Conservation (phyloP, 345 rosid genomes). For the Arabidopsis arenosa region DNA sequence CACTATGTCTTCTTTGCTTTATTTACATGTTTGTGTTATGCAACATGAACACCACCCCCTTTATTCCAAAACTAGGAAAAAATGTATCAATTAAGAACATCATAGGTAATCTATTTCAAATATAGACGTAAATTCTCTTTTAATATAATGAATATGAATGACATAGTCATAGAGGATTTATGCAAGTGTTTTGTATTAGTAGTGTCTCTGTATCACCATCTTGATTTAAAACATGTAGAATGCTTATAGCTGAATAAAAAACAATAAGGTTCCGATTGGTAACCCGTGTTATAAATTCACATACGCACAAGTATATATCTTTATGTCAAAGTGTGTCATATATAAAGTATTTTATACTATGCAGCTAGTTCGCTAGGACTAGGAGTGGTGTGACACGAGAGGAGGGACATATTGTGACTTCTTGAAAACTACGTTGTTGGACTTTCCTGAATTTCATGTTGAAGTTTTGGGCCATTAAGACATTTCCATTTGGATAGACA, state of each 20-base stretch:
- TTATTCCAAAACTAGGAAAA: slow-evolving; percentile 17
- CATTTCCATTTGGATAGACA: slow-evolving; percentile 26
- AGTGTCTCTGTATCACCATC: no score
- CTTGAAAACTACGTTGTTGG: slow-evolving; percentile 42
- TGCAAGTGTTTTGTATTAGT: no score
- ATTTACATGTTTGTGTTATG: slow-evolving; percentile 21
- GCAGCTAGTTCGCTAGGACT: slow-evolving; percentile 28
- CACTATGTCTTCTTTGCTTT: slow-evolving; percentile 18
- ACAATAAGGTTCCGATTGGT: background rate
- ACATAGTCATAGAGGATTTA: no score
- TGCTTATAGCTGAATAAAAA: background rate
- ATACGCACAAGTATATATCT: slow-evolving; percentile 15
- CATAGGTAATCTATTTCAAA: background rate
- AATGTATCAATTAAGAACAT: background rate
- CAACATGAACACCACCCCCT: slow-evolving; percentile 4
- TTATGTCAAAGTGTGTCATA: background rate
- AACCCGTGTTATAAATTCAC: background rate
- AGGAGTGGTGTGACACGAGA: slow-evolving; percentile 24
- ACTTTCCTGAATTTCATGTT: slow-evolving; percentile 27
- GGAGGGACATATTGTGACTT: slow-evolving; percentile 33
- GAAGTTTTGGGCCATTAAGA: slow-evolving; percentile 19
- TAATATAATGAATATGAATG: no score
- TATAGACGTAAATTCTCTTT: no score
- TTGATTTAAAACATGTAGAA: no score
- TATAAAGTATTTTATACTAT: slow-evolving; percentile 22